Conservation (phyloP, 2,329 filamentous ascomycete species). For the Paraphoma chrysanthemicola region DNA sequence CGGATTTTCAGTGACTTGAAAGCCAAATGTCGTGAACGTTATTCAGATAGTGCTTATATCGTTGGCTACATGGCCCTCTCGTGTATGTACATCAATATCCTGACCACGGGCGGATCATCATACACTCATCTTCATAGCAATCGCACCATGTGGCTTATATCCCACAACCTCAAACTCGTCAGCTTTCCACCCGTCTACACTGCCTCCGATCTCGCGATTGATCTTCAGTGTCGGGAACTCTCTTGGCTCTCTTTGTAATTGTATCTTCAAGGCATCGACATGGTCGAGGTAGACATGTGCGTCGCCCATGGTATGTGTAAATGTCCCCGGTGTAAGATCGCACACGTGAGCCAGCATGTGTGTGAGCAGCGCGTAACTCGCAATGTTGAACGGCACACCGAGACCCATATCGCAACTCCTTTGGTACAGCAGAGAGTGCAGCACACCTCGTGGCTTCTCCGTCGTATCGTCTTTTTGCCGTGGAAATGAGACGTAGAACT, state of each 20-base stretch:
- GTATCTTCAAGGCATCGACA: constrained; percentile 81
- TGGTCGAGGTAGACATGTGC: constrained; percentile 97
- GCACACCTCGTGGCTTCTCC: constrained; percentile 64
- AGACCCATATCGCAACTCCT: constrained; percentile 96
- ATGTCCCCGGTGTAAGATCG: constrained; percentile 80
- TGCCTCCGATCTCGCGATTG: constrained; percentile 69
- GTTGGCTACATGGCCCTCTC: background rate
- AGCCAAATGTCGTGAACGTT: too few relatives aligned
- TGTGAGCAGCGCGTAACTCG: constrained; percentile 88
- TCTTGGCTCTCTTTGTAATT: constrained; percentile 80
- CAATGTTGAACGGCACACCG: constrained; percentile 97
- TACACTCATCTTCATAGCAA: constrained; percentile 99
- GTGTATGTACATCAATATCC: background rate
- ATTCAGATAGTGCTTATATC: background rate
- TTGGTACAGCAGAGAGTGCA: constrained; percentile 93
- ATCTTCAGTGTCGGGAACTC: constrained; percentile 83
- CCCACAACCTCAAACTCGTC: constrained; percentile 88
- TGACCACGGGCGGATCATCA: constrained; percentile 42
- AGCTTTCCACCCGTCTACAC: constrained; percentile 87
- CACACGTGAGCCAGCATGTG: constrained; percentile 94
- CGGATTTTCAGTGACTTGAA: too few relatives aligned
- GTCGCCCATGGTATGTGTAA: constrained; percentile 97
- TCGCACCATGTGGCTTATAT: constrained; percentile 89
- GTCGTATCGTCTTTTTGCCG: constrained; percentile 31
- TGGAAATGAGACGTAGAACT: constrained; percentile 89